Base-by-base conservation (phyloP, 2,329 filamentous ascomycete genomes). In the Trichoderma sp. region DNA sequence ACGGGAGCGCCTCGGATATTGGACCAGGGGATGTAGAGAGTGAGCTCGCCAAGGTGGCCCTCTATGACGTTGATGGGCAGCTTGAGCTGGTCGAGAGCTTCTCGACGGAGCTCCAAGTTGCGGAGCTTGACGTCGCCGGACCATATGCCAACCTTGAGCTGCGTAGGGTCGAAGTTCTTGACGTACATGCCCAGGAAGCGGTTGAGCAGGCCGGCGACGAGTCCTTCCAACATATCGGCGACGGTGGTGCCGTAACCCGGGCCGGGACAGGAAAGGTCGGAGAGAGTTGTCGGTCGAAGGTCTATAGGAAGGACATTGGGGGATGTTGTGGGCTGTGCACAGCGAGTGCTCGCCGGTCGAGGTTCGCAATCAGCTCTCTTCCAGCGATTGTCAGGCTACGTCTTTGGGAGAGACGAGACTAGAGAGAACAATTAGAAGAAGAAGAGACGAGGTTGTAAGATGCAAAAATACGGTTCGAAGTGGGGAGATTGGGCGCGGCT, bases 141-240 rank as follows among this genome's bases (percentile, higher is more conserved):
- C 96, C 95, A 99, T 79, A 99, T 99, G 74, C 97, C 96, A 74
- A 99, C 95, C 81, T 99, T 99, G 76, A 99, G 88, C 85, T 99
- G 96, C 79, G 94, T 92, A 70, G 96, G 94, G 83, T 99, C 96
- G 81, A 99, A 99, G 84, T 99, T 98, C 88, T 97, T 95, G 83
- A 99, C 95, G 83, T 99, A 99, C 92, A 98, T 97, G 88, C 96
- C 97, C 89, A 99, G 85, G 84, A 99, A 98, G 86, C 97, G 93
- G 86, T 99, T 99, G 78, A 99, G 91, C 86, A 99, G 88, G 84
- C 95, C 97, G 78, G 96, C 94, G 75, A 98, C 96, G 77, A 99
- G 88, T 77, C 95, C 93, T 88, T 99, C 96, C 85, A 99, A 90
- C 96, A 99, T 99, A 79, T 81, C 87, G 87, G 84, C 82, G 81